Percentiles rank a stretch among this genome's conserved stretches.
These are phyloP conservation scores for Hypocrella siamensis DNA, from an alignment of 2,329 filamentous ascomycete genomes.

Conservation along the genomic window DNA sequence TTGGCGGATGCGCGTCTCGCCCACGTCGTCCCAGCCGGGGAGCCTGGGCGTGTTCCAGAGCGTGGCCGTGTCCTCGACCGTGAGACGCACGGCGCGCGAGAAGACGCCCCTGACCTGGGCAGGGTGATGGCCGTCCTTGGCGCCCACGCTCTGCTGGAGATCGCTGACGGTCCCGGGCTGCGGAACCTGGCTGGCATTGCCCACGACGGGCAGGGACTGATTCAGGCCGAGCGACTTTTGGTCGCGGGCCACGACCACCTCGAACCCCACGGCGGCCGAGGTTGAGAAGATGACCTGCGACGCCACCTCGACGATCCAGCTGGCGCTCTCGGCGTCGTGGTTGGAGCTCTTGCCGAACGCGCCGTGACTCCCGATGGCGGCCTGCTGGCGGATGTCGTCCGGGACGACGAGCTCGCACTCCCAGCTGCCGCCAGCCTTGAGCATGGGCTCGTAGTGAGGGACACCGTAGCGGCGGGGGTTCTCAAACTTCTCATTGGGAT, in stretches of 20 bases:
- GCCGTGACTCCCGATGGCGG: slow-evolving; percentile 29
- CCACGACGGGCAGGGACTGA: slow-evolving; percentile 27
- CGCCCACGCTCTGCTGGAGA: slow-evolving; percentile 47
- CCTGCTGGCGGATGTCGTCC: slow-evolving; percentile 55
- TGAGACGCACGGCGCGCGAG: slow-evolving; percentile 62
- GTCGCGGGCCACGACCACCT: slow-evolving; percentile 74
- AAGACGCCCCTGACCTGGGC: slow-evolving; percentile 63
- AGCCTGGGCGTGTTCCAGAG: slow-evolving; percentile 88
- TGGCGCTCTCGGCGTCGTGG: slow-evolving; percentile 41
- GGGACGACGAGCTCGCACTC: slow-evolving; percentile 67
- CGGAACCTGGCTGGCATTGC: slow-evolving; percentile 30
- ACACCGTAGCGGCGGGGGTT: slow-evolving; percentile 55
- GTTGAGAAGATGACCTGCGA: slow-evolving; percentile 91
- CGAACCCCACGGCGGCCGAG: slow-evolving; percentile 75
- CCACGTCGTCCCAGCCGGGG: slow-evolving; percentile 43
- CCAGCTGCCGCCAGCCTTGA: slow-evolving; percentile 88
- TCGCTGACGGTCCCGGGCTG: slow-evolving; percentile 62
- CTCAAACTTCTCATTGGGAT: slow-evolving; percentile 65
- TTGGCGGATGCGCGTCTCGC: slow-evolving; percentile 13
- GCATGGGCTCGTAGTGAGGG: slow-evolving; percentile 87
- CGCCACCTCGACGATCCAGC: slow-evolving; percentile 81
- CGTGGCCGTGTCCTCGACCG: slow-evolving; percentile 74
- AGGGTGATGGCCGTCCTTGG: slow-evolving; percentile 42
- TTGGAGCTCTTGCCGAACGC: slow-evolving; percentile 28
- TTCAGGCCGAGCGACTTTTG: slow-evolving; percentile 63